Evolutionary conservation across 225 moss, liverwort and hornwort genomes (phyloP).

Genomic region (Neckera pumila): DNA sequence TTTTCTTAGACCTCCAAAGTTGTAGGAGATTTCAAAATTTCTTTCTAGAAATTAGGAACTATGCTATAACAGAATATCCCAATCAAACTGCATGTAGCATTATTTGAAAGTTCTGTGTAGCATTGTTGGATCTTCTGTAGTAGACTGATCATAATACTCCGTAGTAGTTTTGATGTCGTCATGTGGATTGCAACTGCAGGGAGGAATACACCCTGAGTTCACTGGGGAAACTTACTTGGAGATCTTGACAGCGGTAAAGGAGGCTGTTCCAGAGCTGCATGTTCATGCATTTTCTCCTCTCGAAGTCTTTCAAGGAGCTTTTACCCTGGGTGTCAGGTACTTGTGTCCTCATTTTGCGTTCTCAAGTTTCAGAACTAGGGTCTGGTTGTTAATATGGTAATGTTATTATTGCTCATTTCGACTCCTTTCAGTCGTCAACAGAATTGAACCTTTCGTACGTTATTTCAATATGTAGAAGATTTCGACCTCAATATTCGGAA

Average conservation of each 20-base stretch:
- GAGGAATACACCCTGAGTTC: conserved; percentile 86
- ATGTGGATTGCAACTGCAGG: conserved; percentile 31
- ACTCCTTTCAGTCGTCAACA: not conserved
- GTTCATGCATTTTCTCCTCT: conserved; percentile 96
- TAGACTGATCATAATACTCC: not conserved
- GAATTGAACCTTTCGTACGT: not conserved
- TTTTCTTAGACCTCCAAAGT: not conserved
- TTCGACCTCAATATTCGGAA: not conserved
- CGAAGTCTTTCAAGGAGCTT: conserved; percentile 96
- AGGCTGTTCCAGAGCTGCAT: conserved; percentile 63
- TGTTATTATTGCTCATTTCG: not conserved
- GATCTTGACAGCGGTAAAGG: conserved; percentile 64
- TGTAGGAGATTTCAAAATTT: not conserved
- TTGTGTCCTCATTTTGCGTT: not conserved
- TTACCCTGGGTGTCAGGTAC: conserved; percentile 73
- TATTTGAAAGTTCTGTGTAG: not conserved
- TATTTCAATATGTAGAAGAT: not conserved
- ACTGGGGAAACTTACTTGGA: conserved; percentile 84
- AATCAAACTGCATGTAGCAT: not conserved
- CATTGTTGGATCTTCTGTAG: not conserved
- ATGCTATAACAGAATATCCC: not conserved
- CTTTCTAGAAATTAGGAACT: not conserved
- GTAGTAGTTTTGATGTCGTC: not conserved
- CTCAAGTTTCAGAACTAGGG: not conserved
- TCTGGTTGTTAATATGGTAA: not conserved